These are phyloP conservation scores for Lagenaria siceraria DNA, from an alignment of 306 rosid genomes.

Conservation along the genomic window DNA sequence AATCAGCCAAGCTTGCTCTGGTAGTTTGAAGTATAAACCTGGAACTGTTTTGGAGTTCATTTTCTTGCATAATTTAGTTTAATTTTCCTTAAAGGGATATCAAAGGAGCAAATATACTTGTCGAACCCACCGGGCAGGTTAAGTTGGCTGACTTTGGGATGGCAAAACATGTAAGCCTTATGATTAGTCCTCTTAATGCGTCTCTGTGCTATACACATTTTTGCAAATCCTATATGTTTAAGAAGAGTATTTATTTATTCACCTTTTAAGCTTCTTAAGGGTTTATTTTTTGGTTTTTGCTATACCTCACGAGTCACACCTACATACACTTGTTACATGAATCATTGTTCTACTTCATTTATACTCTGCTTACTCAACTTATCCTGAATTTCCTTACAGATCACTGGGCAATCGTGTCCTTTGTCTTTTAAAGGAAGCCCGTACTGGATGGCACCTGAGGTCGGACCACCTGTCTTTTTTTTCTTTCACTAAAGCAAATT, in stretches of 20 bases:
- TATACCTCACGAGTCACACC: not conserved
- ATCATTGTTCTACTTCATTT: slow-evolving; percentile 6
- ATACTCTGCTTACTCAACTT: slow-evolving; percentile 13
- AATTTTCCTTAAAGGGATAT: slow-evolving; percentile 55
- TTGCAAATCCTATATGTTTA: not conserved
- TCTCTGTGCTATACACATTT: not conserved
- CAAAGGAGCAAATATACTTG: slow-evolving; percentile 96
- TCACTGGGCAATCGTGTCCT: slow-evolving; percentile 78
- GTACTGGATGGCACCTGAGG: slow-evolving; percentile 99
- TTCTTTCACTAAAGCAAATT: not conserved
- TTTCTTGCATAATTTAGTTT: not conserved
- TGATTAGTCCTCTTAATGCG: not conserved
- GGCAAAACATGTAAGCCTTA: slow-evolving; percentile 91
- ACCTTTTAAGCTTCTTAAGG: not conserved
- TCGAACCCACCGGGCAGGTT: slow-evolving; percentile 87
- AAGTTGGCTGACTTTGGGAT: slow-evolving; percentile 98
- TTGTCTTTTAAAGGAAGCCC: slow-evolving; percentile 98
- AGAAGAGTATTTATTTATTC: not conserved
- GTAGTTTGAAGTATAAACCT: slow-evolving; percentile 1
- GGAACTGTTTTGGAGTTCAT: not conserved
- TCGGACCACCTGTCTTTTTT: slow-evolving; percentile 17
- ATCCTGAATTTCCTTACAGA: slow-evolving; percentile 30
- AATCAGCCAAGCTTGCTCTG: slow-evolving; percentile 11
- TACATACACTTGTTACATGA: not conserved
- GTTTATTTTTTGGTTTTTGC: not conserved